Base-by-base conservation (phyloP, 2,329 filamentous ascomycete genomes). In the Fusarium bulbicola region DNA sequence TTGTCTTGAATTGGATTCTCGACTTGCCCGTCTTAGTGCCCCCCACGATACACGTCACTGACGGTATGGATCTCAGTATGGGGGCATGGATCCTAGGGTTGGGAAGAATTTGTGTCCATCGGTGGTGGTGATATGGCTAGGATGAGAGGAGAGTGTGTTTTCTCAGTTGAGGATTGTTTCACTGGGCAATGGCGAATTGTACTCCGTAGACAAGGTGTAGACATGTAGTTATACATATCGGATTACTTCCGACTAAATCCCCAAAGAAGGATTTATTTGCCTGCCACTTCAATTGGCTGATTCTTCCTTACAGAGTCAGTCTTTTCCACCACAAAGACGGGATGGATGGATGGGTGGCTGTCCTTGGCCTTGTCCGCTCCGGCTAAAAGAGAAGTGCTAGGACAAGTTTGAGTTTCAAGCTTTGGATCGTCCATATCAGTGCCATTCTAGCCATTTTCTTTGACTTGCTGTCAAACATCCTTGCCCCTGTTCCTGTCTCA, bases 11-110 rank as follows among this genome's bases (percentile, higher is more conserved):
- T 56, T 60, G 28, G 40, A 26, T 53, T 64, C 42, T 54, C 28
- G 26, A 57, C 49, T 47, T 53, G 20, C 52, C 46, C 13, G 24
- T 12, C 53, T 50, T 66, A 56, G 66, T 52, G 39, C 10, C 39
- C 69, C 70, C 70, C 70, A 74, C 66, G 62, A 71, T 50, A 67
- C 70, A 73, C 70, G 70, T 74, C 70, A 72, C 59, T 59, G 56
- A 45, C 49, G 53, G 57, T 58, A 71, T 67, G 59, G 68, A 70
- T 50, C 45, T 58, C 36, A 46, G 56, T 59, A 66, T 49, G 67
- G 45, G 54, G 60, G 68, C 59, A 56, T 63, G 58, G 43, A 24
- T 40, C 32, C 46, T 50, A 74, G 70, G 66, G 70, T 43, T 58
- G 58, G 34, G 54, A 66, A 32, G 52, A 69, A 57, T 42, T 64